Conservation (phyloP, 106 monocot species). For the Phalaenopsis aphrodite region DNA sequence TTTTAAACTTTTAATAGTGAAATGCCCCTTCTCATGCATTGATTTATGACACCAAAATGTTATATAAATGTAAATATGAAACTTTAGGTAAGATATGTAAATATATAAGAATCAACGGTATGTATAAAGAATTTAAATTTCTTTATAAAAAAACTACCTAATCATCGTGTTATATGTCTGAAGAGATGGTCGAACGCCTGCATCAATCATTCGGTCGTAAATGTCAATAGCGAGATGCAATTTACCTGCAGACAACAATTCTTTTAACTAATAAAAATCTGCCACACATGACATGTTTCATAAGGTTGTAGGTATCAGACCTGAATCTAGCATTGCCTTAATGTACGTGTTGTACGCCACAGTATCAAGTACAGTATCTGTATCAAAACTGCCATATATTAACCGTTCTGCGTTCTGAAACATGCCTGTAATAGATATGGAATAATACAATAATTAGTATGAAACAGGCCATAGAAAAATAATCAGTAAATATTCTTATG, state of each 20-base stretch:
- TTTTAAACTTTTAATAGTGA: too few relatives aligned
- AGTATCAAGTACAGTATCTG: slow-evolving; percentile 55
- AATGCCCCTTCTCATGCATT: too few relatives aligned
- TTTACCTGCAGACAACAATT: slow-evolving; percentile 56
- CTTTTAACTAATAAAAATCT: not conserved
- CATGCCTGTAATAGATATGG: slow-evolving; percentile 34
- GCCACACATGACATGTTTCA: too few relatives aligned
- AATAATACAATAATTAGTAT: too few relatives aligned
- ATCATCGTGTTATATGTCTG: slow-evolving; percentile 97
- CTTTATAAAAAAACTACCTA: slow-evolving; percentile 36
- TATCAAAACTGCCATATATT: slow-evolving; percentile 45
- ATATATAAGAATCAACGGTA: too few relatives aligned
- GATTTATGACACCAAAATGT: too few relatives aligned
- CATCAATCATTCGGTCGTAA: slow-evolving; percentile 76
- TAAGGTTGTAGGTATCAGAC: slow-evolving; percentile 11
- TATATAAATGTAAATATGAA: too few relatives aligned
- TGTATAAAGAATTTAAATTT: too few relatives aligned
- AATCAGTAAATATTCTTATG: not conserved
- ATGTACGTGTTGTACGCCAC: slow-evolving; percentile 93
- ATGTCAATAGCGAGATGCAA: slow-evolving; percentile 54
- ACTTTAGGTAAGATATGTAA: too few relatives aligned
- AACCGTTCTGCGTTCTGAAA: slow-evolving; percentile 64
- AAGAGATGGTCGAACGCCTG: slow-evolving; percentile 60
- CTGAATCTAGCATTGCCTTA: slow-evolving; percentile 93
- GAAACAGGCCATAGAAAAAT: not conserved